Percentiles rank a stretch among this genome's conserved stretches.
phyloP scores from a whole-genome alignment of 306 rosid genomes.

The Trifolium repens region DNA sequence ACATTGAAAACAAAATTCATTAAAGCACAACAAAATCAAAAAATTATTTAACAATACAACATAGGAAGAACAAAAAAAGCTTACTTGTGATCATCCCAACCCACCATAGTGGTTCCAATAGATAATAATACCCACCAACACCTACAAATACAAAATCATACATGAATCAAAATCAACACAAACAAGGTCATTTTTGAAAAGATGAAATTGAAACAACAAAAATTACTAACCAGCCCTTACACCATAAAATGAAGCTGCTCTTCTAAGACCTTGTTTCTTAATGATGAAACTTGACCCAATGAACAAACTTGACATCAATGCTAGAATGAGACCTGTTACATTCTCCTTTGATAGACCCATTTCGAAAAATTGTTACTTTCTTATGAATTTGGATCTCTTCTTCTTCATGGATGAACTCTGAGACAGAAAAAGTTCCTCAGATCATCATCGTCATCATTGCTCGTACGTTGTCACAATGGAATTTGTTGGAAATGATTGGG shows the following conservation, averaged over 20 bases:
- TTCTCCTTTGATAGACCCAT: slow-evolving; percentile 66
- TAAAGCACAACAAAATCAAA: slow-evolving; percentile 31
- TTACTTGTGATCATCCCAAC: slow-evolving; percentile 79
- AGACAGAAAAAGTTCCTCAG: slow-evolving; percentile 47
- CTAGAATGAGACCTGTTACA: slow-evolving; percentile 68
- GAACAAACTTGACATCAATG: slow-evolving; percentile 77
- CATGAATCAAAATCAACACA: neutral
- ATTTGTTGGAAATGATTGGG: slow-evolving; percentile 31
- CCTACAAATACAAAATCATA: slow-evolving; percentile 52
- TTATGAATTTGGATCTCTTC: slow-evolving; percentile 32
- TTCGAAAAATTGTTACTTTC: slow-evolving; percentile 38
- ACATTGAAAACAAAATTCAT: slow-evolving; percentile 30
- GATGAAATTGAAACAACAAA: neutral
- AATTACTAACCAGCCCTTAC: slow-evolving; percentile 68
- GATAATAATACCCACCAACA: slow-evolving; percentile 83
- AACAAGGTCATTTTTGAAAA: neutral
- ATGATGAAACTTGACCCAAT: slow-evolving; percentile 90
- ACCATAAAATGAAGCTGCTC: slow-evolving; percentile 79
- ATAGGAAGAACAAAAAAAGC: slow-evolving; percentile 26
- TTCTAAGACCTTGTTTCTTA: slow-evolving; percentile 82
- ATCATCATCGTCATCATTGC: slow-evolving; percentile 40
- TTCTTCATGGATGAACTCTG: slow-evolving; percentile 56
- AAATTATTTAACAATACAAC: slow-evolving; percentile 6
- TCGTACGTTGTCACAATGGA: slow-evolving; percentile 12
- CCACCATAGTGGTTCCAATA: slow-evolving; percentile 96